Conservation (phyloP, 179 eudicot genomes). For the Heliamphora pulchella region DNA sequence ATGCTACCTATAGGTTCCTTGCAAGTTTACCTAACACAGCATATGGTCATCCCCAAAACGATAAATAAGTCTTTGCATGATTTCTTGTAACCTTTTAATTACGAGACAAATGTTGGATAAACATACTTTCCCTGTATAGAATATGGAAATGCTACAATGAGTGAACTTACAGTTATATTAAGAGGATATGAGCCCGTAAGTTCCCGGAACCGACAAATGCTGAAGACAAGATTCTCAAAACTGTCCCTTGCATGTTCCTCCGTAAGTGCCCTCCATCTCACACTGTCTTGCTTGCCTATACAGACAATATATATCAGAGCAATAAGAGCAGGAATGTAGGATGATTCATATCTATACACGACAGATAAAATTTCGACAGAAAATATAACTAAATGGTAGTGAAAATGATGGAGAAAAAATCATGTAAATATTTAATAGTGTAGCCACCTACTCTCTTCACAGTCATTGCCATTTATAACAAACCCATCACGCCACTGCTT, state of each 20-base stretch:
- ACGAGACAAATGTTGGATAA: not conserved
- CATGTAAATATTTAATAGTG: too few relatives aligned
- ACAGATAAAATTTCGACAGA: not conserved
- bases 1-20: too few relatives aligned
- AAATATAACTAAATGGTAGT: not conserved
- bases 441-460: too few relatives aligned
- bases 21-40: not conserved
- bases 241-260: constrained; percentile 99
- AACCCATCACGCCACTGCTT: not conserved
- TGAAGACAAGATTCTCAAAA: constrained; percentile 89
- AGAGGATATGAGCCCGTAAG: constrained; percentile 85
- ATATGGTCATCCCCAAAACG: not conserved
- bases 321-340: constrained; percentile 8
- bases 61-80: not conserved
- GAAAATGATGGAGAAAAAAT: not conserved
- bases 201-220: constrained; percentile 89
- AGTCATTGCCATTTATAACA: not conserved
- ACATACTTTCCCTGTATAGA: not conserved
- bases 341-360: not conserved
- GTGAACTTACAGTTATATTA: constrained; percentile 74
- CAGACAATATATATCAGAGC: constrained; percentile 13
- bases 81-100: not conserved
- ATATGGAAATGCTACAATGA: not conserved
- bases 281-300: constrained; percentile 59
- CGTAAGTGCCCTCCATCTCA: constrained; percentile 81